phyloP scores from a whole-genome alignment of 2,329 filamentous ascomycete species.

The Colletotrichum sp. region DNA sequence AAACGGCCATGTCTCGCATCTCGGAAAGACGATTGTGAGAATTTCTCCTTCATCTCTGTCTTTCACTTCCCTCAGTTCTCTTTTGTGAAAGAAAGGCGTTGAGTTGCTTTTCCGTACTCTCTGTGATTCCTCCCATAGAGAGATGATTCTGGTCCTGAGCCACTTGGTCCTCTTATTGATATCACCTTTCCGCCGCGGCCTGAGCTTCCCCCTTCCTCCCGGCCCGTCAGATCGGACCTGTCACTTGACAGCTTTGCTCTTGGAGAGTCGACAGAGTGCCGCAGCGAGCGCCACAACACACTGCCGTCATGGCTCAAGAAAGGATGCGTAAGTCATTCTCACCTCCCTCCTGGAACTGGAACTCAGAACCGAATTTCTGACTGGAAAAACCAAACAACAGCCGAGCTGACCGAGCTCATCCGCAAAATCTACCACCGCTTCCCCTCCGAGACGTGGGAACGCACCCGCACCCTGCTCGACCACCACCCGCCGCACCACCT shows the following conservation, averaged over 20 bases:
- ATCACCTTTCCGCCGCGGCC: neutral
- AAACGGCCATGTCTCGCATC: slow-evolving; percentile 14
- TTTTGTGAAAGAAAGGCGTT: neutral
- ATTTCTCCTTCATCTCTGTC: neutral
- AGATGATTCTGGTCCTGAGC: neutral
- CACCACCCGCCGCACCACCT: neutral
- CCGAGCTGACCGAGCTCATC: slow-evolving; percentile 5
- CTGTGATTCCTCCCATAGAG: neutral
- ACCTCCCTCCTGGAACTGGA: no score
- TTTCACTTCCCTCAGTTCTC: neutral
- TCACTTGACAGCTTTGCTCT: neutral
- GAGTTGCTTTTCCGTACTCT: neutral
- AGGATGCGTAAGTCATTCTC: slow-evolving; percentile 1
- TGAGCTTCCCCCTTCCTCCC: neutral
- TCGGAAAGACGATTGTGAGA: neutral
- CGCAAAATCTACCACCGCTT: neutral
- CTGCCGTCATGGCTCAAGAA: slow-evolving; percentile 10
- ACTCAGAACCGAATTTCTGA: neutral
- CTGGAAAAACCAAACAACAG: neutral
- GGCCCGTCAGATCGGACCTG: neutral
- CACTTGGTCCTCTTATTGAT: neutral
- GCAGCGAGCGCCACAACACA: neutral
- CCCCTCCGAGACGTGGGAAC: slow-evolving; percentile 2
- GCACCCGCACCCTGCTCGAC: neutral
- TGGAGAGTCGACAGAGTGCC: neutral